phyloP scores from a whole-genome alignment of 768 basidiomycete genomes.

The Mycena venus region DNA sequence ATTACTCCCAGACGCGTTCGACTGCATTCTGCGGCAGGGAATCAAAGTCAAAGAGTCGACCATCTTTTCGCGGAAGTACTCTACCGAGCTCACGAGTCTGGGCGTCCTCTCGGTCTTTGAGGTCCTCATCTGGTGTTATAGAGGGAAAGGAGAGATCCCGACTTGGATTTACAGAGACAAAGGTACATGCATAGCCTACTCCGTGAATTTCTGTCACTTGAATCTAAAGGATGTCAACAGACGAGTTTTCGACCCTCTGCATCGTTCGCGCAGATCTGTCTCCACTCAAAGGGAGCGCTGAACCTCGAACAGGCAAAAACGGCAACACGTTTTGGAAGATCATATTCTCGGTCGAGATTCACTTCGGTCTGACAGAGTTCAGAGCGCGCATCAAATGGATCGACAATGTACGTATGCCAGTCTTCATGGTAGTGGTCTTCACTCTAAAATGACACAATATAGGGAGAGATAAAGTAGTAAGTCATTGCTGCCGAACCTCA shows the following conservation, averaged over 20 bases:
- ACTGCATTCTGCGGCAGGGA: constrained; percentile 78
- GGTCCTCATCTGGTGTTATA: constrained; percentile 88
- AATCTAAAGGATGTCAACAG: constrained; percentile 44
- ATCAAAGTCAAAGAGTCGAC: constrained; percentile 86
- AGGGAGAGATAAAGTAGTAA: constrained; percentile 83
- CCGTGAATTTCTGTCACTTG: no score
- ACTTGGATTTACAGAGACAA: constrained; percentile 80
- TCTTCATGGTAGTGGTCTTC: not conserved
- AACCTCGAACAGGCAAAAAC: constrained; percentile 71
- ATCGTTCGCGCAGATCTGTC: constrained; percentile 85
- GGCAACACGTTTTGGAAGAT: constrained; percentile 88
- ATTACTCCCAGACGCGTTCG: constrained; percentile 86
- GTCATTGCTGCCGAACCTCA: constrained; percentile 33
- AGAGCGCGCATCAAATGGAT: constrained; percentile 87
- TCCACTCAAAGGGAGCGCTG: constrained; percentile 77
- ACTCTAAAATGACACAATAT: not conserved
- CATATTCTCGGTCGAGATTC: constrained; percentile 87
- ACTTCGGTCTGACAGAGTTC: constrained; percentile 88
- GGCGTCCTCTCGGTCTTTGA: constrained; percentile 85
- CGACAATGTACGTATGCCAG: constrained; percentile 71
- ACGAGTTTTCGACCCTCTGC: constrained; percentile 82
- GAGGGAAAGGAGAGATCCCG: constrained; percentile 78
- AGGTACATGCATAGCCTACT: no score
- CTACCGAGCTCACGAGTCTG: constrained; percentile 83
- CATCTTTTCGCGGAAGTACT: constrained; percentile 86